phyloP scores from a whole-genome alignment of 2,329 filamentous ascomycete genomes.

The Podosphaera aphanis region DNA sequence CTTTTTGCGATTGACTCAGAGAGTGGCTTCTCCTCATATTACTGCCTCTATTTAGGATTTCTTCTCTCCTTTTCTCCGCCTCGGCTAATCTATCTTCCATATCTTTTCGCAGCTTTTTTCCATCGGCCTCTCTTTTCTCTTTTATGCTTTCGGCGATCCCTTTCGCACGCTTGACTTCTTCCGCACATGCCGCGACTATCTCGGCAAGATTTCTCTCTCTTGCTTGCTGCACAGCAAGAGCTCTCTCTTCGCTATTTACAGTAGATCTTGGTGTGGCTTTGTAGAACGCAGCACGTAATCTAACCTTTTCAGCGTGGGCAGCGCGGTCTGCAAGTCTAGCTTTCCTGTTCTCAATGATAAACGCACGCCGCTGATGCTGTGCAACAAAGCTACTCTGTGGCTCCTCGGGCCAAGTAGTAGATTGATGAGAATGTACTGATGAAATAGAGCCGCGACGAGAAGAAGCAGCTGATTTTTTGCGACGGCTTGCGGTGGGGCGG shows the following conservation, averaged over 20 bases:
- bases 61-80: constrained; percentile 46
- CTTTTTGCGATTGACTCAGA: constrained; percentile 29
- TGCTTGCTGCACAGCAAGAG: constrained; percentile 53
- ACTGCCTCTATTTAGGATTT: constrained; percentile 31
- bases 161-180: constrained; percentile 64
- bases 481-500: constrained; percentile 38
- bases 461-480: constrained; percentile 53
- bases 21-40: constrained; percentile 28
- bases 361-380: constrained; percentile 56
- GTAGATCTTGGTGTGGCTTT: constrained; percentile 44
- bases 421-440: constrained; percentile 33
- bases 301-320: constrained; percentile 64
- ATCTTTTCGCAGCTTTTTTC: constrained; percentile 42
- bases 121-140: constrained; percentile 53
- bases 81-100: constrained; percentile 65
- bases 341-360: constrained; percentile 60
- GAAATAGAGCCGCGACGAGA: constrained; percentile 62
- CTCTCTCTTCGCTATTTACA: constrained; percentile 49
- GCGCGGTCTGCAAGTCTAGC: constrained; percentile 59
- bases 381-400: constrained; percentile 56
- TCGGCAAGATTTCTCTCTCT: constrained; percentile 62
- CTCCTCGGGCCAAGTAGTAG: constrained; percentile 22
- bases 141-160: constrained; percentile 64
- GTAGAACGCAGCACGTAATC: constrained; percentile 47
- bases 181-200: constrained; percentile 58